phyloP scores from a whole-genome alignment of 78 protist genomes.

The Creolimax fragrantissima region DNA sequence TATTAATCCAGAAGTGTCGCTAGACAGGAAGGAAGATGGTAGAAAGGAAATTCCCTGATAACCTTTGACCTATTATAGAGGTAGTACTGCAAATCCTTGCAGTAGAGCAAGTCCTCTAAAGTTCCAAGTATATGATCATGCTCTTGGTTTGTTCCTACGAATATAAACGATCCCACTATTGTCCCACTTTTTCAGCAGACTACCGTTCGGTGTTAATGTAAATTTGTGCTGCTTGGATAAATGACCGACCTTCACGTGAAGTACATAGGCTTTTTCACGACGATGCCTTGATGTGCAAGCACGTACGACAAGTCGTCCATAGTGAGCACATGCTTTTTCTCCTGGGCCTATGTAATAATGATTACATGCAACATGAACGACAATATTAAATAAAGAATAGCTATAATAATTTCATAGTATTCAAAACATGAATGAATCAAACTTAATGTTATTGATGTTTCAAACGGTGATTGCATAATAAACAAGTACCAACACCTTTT shows the following conservation, averaged over 20 bases:
- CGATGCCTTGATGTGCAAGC: not conserved
- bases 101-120: too few relatives aligned
- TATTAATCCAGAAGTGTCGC: too few relatives aligned
- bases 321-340: not conserved
- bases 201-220: too few relatives aligned
- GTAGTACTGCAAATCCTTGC: too few relatives aligned
- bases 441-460: not conserved
- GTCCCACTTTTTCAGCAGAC: too few relatives aligned
- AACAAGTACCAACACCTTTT: not conserved
- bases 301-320: not conserved
- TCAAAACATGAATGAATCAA: not conserved
- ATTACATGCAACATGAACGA: not conserved
- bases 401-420: not conserved
- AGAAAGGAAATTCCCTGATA: too few relatives aligned
- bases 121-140: too few relatives aligned
- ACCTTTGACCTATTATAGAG: too few relatives aligned
- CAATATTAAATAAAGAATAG: not conserved
- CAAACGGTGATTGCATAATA: not conserved
- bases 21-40: too few relatives aligned
- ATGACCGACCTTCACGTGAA: not conserved
- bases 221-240: too few relatives aligned
- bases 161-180: too few relatives aligned
- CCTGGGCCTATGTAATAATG: not conserved
- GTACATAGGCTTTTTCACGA: not conserved
- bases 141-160: too few relatives aligned